Base-by-base conservation (phyloP, 176 grass and related monocot species). In the Raddia distichophylla region DNA sequence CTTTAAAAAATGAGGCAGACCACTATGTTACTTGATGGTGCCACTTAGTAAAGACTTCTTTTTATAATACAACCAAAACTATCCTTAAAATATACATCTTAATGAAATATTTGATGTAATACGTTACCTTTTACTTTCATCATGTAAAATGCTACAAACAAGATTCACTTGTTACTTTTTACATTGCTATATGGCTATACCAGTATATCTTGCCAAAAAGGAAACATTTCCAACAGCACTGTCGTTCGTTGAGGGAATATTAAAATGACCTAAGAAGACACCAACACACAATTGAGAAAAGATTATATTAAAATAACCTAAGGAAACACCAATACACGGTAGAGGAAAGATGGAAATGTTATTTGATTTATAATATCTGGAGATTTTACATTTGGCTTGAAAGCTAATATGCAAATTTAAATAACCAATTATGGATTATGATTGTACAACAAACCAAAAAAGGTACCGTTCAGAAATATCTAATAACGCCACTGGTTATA, bases 121-220 rank as follows among this genome's bases (percentile, higher is more conserved):
- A 53, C 67, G 8, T 43, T 9, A 64, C 22, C 51, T 44, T 69
- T 60, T 19, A 0, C 0, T 4, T 62, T 67, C 5, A 43, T 56
- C 27, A 35, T 52, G n/a, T 7, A 49, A 65, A 80, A 67, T 67
- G 27, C 27, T 44, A 58, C 27, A 58, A 69, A 74, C 13, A 17
- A 7, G 12, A 18, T 80, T 67, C 58, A 60, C 18, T 70, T 79
- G 10, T 60, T 87, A 49, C 70, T 19, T 70, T 69, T 80, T 0
- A 44, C 37, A 81, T 61, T 52, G 10, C 51, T 68, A 61, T 10
- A 40, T 40, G 1, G 3, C 37, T 40, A 40, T 40, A 40, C 37
- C 37, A 40, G 37, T 40, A 40, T 40, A 87, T 59, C 37, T 61
- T 61, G 52, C 7, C 2, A 75, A 69, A 60, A 52, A 57, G 1